Percentiles rank a stretch among this genome's conserved stretches.
These are phyloP conservation scores for Tolypocladium inflatum DNA, from an alignment of 2,329 filamentous ascomycete species.

Conservation along the genomic window DNA sequence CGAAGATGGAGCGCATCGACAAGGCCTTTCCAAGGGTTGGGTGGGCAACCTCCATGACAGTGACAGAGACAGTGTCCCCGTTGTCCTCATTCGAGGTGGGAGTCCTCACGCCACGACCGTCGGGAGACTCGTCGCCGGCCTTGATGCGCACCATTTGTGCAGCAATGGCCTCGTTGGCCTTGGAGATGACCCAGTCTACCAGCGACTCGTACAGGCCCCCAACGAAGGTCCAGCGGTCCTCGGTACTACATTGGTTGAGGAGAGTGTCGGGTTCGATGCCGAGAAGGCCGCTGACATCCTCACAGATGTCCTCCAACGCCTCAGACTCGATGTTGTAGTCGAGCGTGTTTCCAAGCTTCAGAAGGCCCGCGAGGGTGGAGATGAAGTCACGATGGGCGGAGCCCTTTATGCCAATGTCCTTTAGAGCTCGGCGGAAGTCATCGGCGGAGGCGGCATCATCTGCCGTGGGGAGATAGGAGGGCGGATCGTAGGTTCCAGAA, in stretches of 20 bases:
- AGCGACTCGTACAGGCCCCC: slow-evolving; percentile 85
- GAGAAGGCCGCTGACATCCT: slow-evolving; percentile 79
- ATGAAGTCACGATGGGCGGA: slow-evolving; percentile 73
- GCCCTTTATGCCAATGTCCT: slow-evolving; percentile 90
- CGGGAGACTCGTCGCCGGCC: slow-evolving; percentile 57
- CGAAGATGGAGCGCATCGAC: slow-evolving; percentile 84
- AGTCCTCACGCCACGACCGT: slow-evolving; percentile 51
- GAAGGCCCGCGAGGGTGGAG: slow-evolving; percentile 71
- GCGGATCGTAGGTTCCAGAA: slow-evolving; percentile 78
- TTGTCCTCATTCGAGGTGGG: slow-evolving; percentile 61
- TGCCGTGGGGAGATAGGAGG: slow-evolving; percentile 80
- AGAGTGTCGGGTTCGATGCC: slow-evolving; percentile 82
- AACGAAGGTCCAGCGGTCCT: slow-evolving; percentile 75
- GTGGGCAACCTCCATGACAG: slow-evolving; percentile 76
- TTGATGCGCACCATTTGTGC: slow-evolving; percentile 60
- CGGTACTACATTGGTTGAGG: slow-evolving; percentile 66
- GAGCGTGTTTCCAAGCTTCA: slow-evolving; percentile 87
- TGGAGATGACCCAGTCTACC: slow-evolving; percentile 87
- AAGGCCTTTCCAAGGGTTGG: slow-evolving; percentile 76
- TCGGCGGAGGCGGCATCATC: slow-evolving; percentile 90
- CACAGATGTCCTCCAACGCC: slow-evolving; percentile 72
- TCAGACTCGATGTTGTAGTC: slow-evolving; percentile 81
- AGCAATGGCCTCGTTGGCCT: slow-evolving; percentile 78
- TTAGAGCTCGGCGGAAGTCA: slow-evolving; percentile 79
- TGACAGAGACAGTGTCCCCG: slow-evolving; percentile 80